A percentile compares a stretch with the other conserved stretches of the same genome.
phyloP scores from a whole-genome alignment of 805 yeast genomes.

The Myxozyma udenii region DNA sequence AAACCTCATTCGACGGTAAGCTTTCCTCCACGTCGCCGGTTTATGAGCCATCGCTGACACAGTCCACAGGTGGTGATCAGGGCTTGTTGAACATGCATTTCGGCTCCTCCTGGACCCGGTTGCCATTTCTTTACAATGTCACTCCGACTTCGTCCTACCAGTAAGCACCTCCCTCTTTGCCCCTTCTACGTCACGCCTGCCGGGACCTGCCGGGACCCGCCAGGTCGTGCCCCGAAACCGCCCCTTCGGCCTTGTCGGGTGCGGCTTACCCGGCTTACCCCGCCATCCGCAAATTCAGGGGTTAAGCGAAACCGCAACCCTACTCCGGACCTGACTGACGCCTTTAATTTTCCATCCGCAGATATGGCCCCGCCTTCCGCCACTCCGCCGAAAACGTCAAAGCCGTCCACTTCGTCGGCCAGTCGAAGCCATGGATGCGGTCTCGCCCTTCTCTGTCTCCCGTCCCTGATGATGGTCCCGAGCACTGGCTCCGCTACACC shows the following conservation, averaged over 20 bases:
- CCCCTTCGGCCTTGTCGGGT: background rate
- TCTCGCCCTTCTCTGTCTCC: constrained; percentile 10
- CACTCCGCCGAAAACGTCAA: constrained; percentile 48
- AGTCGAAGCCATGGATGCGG: constrained; percentile 41
- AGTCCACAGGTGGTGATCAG: constrained; percentile 63
- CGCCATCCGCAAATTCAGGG: background rate
- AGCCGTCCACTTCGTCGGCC: constrained; percentile 42
- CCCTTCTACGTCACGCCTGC: background rate
- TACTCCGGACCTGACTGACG: background rate
- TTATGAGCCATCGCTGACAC: background rate
- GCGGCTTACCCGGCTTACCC: background rate
- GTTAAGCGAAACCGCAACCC: background rate
- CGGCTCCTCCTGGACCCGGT: constrained; percentile 55
- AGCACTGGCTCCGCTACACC: background rate
- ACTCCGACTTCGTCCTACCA: constrained; percentile 65
- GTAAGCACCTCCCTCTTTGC: constrained; percentile 41
- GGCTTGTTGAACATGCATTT: constrained; percentile 81
- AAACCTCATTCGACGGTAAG: constrained; percentile 64
- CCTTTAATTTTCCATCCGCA: background rate
- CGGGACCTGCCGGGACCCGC: too few relatives aligned
- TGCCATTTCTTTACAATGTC: constrained; percentile 83
- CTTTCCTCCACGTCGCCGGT: background rate
- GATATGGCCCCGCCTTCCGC: constrained; percentile 54
- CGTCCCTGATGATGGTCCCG: background rate
- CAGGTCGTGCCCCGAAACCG: background rate